phyloP scores from a whole-genome alignment of 192 early-diverging fungal species.

The Umbelopsis ramanniana region DNA sequence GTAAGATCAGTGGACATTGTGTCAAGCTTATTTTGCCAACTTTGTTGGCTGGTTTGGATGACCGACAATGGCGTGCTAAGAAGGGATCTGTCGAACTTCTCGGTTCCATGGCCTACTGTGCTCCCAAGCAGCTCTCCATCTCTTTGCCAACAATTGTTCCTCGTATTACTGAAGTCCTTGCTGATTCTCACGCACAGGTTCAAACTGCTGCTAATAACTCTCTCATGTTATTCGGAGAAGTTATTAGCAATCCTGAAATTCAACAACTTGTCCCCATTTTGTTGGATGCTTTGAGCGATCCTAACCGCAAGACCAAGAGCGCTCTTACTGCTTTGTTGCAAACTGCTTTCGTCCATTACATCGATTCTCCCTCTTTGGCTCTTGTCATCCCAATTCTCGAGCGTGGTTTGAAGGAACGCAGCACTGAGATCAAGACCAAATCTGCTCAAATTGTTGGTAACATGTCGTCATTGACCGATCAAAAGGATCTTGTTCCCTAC shows the following conservation, averaged over 20 bases:
- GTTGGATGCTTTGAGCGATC: constrained; percentile 86
- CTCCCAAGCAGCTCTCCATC: constrained; percentile 91
- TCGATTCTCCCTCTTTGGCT: constrained; percentile 95
- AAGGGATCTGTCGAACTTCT: constrained; percentile 94
- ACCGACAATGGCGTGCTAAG: constrained; percentile 96
- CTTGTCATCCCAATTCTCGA: constrained; percentile 94
- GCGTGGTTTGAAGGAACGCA: constrained; percentile 88
- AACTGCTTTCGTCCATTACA: constrained; percentile 98
- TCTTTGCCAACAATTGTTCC: constrained; percentile 93
- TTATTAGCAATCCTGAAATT: constrained; percentile 99
- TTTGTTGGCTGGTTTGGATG: constrained; percentile 83
- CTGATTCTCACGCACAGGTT: constrained; percentile 93
- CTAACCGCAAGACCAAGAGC: constrained; percentile 80
- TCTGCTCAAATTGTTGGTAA: constrained; percentile 98
- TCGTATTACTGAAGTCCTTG: constrained; percentile 86
- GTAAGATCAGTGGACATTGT: constrained; percentile 91
- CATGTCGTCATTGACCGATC: constrained; percentile 94
- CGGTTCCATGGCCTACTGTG: constrained; percentile 93
- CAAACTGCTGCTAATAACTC: constrained; percentile 85
- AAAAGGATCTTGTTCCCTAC: constrained; percentile 92
- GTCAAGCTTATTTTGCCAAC: constrained; percentile 96
- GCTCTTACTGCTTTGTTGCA: constrained; percentile 86
- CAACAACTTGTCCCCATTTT: constrained; percentile 87
- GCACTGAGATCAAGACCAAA: constrained; percentile 90
- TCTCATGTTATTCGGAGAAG: constrained; percentile 86